phyloP scores from a whole-genome alignment of 345 rosid genomes.

The Aurinia saxatilis region DNA sequence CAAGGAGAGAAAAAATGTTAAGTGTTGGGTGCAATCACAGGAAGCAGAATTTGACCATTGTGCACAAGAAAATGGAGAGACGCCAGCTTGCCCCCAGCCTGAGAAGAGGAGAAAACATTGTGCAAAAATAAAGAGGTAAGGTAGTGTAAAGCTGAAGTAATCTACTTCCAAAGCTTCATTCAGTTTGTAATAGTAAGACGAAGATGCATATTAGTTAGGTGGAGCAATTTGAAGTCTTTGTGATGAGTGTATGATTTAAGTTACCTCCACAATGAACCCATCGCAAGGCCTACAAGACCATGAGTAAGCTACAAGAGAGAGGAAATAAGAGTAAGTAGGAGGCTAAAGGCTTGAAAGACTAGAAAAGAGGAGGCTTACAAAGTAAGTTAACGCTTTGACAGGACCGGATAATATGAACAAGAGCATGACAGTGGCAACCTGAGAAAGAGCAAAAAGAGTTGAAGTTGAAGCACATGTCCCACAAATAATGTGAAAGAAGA shows the following conservation, averaged over 20 bases:
- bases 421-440: conserved; percentile 88
- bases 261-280: conserved; percentile 93
- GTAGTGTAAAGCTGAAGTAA: background rate
- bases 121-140: background rate
- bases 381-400: conserved; percentile 69
- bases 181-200: background rate
- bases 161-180: background rate
- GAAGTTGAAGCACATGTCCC: conserved; percentile 1
- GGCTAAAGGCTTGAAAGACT: background rate
- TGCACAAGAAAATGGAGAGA: conserved; percentile 72
- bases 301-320: conserved; percentile 62
- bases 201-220: background rate
- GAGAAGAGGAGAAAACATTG: conserved; percentile 19
- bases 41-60: conserved; percentile 48
- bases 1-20: conserved; percentile 10
- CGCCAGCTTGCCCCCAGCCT: conserved; percentile 68
- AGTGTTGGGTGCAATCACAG: conserved; percentile 4
- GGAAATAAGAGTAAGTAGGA: background rate
- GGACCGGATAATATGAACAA: conserved; percentile 90
- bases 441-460: conserved; percentile 21
- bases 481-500: conserved; percentile 2
- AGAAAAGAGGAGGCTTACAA: conserved; percentile 48
- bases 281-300: conserved; percentile 75
- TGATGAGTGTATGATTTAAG: background rate
- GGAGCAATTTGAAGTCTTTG: background rate